Evolutionary conservation across 768 basidiomycete species (phyloP).

Genomic region (Pleurotus salmoneostramineus): DNA sequence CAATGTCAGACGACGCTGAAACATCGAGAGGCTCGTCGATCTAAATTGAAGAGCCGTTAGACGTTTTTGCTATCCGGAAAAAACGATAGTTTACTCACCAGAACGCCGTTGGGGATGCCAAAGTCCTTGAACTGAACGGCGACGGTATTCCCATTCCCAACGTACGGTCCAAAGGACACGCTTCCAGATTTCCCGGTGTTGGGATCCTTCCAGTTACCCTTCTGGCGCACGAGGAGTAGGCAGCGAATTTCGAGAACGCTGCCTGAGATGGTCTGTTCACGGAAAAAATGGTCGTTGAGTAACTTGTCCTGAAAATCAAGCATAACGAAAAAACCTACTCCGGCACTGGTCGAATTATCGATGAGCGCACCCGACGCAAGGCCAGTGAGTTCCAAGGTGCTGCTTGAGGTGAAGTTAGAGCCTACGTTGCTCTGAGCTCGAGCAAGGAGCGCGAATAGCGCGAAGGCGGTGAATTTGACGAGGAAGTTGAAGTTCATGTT

Average conservation of each 20-base stretch:
- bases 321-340: neutral
- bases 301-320: too few species aligned
- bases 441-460: neutral
- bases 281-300: too few species aligned
- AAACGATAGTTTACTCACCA: neutral
- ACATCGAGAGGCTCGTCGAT: neutral
- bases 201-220: neutral
- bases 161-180: neutral
- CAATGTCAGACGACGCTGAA: neutral
- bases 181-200: neutral
- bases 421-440: neutral
- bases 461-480: neutral
- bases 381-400: neutral
- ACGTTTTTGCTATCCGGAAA: neutral
- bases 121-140: neutral
- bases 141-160: neutral
- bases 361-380: neutral
- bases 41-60: neutral
- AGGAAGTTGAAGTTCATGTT: neutral
- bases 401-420: neutral
- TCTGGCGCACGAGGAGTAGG: neutral
- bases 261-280: neutral
- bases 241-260: neutral
- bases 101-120: neutral
- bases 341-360: neutral